Evolutionary conservation across 2,329 filamentous ascomycete species (phyloP), one percentile per base, ranked within the genome.

Genomic region (Microdochium paspali): DNA sequence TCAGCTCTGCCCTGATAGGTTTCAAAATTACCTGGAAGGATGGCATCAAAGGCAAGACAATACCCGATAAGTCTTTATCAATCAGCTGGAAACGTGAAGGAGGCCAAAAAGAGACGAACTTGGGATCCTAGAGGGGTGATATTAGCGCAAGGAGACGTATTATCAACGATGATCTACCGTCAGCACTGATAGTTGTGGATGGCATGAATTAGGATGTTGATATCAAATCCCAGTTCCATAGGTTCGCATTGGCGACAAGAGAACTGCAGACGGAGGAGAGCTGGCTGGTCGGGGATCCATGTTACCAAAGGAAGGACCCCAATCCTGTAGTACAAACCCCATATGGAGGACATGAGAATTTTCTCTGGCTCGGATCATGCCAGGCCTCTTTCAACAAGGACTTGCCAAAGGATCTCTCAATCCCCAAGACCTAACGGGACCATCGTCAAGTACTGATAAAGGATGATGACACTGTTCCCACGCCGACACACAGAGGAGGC

Each of bases 321-420:
- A 35, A 49, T 10, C 31, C 31, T 35, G 31, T 35, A n/a, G 18
- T n/a, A n/a, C 10, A 35, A 35, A 67, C 66, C 2, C 70, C 74
- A 0, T 78, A 76, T 53, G 73, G 74, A 10, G 65, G 67, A 46
- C 59, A 68, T 49, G 77, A 73, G 74, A 74, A 79, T 53, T 55
- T 77, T 25, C 63, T 77, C 24, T 77, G 73, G 72, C 61, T 77
- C 2, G 31, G 31, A 35, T 35, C 31, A 35, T 35, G 31, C 31
- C 31, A 35, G 31, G 31, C 31, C 31, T 35, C 31, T 35, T 35
- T 35, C 31, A 35, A 35, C 15, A n/a, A 9, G 31, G 31, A 35
- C 18, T n/a, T 35, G 31, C 31, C 31, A 35, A n/a, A 35, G 18
- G 31, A 35, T n/a, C 31, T 35, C 10, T 35, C 31, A 6, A 35